phyloP scores from a whole-genome alignment of 2,329 filamentous ascomycete genomes.

The Colletotrichum camelliae region DNA sequence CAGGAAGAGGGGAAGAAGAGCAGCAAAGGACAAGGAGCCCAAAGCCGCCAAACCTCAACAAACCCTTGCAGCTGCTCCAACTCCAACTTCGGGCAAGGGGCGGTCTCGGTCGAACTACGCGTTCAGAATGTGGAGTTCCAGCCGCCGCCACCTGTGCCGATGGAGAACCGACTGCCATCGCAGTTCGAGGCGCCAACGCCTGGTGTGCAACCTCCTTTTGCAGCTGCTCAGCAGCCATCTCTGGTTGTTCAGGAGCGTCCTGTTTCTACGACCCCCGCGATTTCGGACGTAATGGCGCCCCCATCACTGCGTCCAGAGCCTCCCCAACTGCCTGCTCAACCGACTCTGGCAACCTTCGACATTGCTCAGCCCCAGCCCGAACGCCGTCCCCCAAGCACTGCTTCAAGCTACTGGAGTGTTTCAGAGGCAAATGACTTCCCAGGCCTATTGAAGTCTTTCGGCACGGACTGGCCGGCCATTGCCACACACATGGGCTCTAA shows the following conservation, averaged over 20 bases:
- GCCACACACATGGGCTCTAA: conserved; percentile 83
- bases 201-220: conserved; percentile 49
- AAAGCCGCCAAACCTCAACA: conserved; percentile 42
- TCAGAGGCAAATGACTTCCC: conserved; percentile 81
- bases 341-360: conserved; percentile 57
- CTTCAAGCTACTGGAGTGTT: conserved; percentile 88
- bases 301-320: conserved; percentile 62
- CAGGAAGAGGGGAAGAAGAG: conserved; percentile 46
- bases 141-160: conserved; percentile 39
- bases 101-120: conserved; percentile 61
- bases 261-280: conserved; percentile 39
- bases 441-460: conserved; percentile 73
- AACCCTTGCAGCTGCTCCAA: conserved; percentile 51
- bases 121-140: conserved; percentile 48
- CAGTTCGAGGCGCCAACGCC: conserved; percentile 50
- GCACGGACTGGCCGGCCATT: conserved; percentile 79
- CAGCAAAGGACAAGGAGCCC: conserved; percentile 45
- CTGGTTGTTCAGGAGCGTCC: conserved; percentile 36
- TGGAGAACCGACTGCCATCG: conserved; percentile 45
- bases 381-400: conserved; percentile 60
- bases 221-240: conserved; percentile 30
- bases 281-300: conserved; percentile 61
- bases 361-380: conserved; percentile 50
- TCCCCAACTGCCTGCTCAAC: conserved; percentile 50
- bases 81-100: conserved; percentile 44